Evolutionary conservation across 495 filamentous ascomycete genomes (phyloP).

Genomic region (Parathielavia appendiculata): DNA sequence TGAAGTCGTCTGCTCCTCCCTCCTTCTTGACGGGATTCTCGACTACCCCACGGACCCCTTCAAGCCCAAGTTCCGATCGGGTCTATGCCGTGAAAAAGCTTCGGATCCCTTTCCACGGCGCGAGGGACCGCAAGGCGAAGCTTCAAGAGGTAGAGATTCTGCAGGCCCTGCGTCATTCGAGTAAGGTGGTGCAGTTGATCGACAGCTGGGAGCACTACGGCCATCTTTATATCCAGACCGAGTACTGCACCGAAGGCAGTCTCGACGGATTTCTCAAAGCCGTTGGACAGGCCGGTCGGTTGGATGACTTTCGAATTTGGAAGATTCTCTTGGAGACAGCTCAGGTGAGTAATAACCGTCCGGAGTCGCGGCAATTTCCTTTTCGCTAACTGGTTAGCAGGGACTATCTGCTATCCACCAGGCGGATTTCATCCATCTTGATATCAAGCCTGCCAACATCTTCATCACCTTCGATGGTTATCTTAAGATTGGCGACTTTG

Average conservation of each 20-base stretch:
- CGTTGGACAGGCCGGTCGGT: slow-evolving; percentile 71
- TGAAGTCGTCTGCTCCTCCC: slow-evolving; percentile 29
- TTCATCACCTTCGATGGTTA: slow-evolving; percentile 86
- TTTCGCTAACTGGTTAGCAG: slow-evolving; percentile 45
- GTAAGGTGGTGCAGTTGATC: slow-evolving; percentile 76
- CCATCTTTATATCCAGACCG: slow-evolving; percentile 92
- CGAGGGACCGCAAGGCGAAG: slow-evolving; percentile 68
- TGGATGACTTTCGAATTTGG: slow-evolving; percentile 98
- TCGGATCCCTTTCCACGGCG: slow-evolving; percentile 67
- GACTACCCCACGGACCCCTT: slow-evolving; percentile 35
- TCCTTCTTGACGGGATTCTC: slow-evolving; percentile 26
- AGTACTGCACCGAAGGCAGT: slow-evolving; percentile 90
- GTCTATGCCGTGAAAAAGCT: slow-evolving; percentile 94
- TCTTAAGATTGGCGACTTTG: slow-evolving; percentile 94
- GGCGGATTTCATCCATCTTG: slow-evolving; percentile 83
- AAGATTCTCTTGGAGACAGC: slow-evolving; percentile 85
- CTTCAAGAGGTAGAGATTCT: slow-evolving; percentile 76
- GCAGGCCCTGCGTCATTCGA: slow-evolving; percentile 61
- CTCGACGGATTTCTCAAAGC: slow-evolving; percentile 74
- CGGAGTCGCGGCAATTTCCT: too few species aligned
- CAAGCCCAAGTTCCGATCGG: slow-evolving; percentile 41
- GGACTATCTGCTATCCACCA: slow-evolving; percentile 85
- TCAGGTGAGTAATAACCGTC: slow-evolving; percentile 51
- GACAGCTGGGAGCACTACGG: slow-evolving; percentile 77
- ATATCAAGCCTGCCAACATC: slow-evolving; percentile 92